Evolutionary conservation across 441 rosid species (phyloP).

Genomic region (Raphanus hybrid): DNA sequence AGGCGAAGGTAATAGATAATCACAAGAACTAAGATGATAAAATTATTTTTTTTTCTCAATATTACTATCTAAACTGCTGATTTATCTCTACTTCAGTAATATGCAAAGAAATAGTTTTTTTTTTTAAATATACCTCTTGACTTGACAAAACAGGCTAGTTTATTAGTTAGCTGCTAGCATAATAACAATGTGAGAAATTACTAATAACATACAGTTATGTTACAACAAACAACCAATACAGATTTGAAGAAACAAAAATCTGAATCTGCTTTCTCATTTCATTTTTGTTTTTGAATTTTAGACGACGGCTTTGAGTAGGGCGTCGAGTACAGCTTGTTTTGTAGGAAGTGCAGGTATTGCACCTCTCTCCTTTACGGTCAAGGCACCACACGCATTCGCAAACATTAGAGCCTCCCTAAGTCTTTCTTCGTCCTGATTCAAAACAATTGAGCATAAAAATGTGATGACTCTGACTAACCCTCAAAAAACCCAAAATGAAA

Average conservation of each 20-base stretch:
- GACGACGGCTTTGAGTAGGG: slow-evolving; percentile 52
- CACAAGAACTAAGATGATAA: not conserved
- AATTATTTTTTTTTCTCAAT: too few relatives aligned
- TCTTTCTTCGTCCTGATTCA: slow-evolving; percentile 62
- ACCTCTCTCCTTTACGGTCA: slow-evolving; percentile 87
- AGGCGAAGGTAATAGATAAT: slow-evolving; percentile 46
- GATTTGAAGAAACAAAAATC: not conserved
- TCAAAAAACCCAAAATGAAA: not conserved
- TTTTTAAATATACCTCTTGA: not conserved
- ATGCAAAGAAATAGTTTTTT: not conserved
- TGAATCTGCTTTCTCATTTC: slow-evolving; percentile 18
- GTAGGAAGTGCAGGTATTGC: slow-evolving; percentile 95
- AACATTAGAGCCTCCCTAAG: slow-evolving; percentile 76
- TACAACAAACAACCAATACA: slow-evolving; percentile 30
- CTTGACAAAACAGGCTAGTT: slow-evolving; percentile 5
- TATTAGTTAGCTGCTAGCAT: slow-evolving; percentile 14
- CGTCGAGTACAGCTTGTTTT: slow-evolving; percentile 63
- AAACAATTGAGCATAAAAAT: not conserved
- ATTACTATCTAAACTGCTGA: too few relatives aligned
- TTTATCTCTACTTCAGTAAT: too few relatives aligned
- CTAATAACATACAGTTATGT: slow-evolving; percentile 1
- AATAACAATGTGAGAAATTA: not conserved
- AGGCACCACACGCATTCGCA: slow-evolving; percentile 94
- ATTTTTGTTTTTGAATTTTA: slow-evolving; percentile 12
- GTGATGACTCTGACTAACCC: too few relatives aligned